Conservation (phyloP, 495 filamentous ascomycete species). For the Penicillium dipodomyicola region DNA sequence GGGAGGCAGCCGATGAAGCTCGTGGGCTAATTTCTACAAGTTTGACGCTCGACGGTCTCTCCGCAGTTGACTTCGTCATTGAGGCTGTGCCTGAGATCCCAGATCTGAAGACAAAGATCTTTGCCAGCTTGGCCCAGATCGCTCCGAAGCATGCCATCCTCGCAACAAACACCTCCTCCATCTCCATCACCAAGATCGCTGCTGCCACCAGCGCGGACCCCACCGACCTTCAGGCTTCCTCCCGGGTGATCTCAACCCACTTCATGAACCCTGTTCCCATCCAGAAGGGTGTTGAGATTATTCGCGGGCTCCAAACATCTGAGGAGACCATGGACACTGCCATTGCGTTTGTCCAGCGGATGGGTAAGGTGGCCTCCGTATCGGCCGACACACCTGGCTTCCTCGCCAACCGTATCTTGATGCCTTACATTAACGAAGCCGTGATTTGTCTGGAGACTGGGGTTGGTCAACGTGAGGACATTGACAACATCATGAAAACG, state of each 20-base stretch:
- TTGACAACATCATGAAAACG: conserved; percentile 98
- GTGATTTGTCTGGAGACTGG: conserved; percentile 95
- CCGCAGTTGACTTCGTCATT: conserved; percentile 92
- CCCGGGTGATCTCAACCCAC: conserved; percentile 90
- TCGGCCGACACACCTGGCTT: conserved; percentile 92
- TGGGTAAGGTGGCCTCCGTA: conserved; percentile 88
- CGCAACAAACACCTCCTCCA: conserved; percentile 96
- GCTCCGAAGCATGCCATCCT: conserved; percentile 86
- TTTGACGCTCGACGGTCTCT: conserved; percentile 73
- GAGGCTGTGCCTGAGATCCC: conserved; percentile 96
- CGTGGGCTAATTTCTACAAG: conserved; percentile 65
- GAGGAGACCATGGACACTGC: conserved; percentile 75
- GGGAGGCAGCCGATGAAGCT: conserved; percentile 68
- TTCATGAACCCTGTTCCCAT: conserved; percentile 99
- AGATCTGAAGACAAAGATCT: conserved; percentile 82
- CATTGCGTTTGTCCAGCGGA: conserved; percentile 79
- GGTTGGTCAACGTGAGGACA: conserved; percentile 80
- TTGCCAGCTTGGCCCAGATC: conserved; percentile 77
- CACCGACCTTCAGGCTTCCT: conserved; percentile 74
- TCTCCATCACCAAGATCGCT: conserved; percentile 94
- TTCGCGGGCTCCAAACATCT: conserved; percentile 88
- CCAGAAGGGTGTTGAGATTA: conserved; percentile 97
- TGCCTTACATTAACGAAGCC: conserved; percentile 99
- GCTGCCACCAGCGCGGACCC: conserved; percentile 75
- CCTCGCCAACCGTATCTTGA: conserved; percentile 92